A percentile compares a stretch with the other conserved stretches of the same genome.
These are phyloP conservation scores for Lignosus rhinocerotis DNA, from an alignment of 1,284 basidiomycete genomes.

Conservation along the genomic window DNA sequence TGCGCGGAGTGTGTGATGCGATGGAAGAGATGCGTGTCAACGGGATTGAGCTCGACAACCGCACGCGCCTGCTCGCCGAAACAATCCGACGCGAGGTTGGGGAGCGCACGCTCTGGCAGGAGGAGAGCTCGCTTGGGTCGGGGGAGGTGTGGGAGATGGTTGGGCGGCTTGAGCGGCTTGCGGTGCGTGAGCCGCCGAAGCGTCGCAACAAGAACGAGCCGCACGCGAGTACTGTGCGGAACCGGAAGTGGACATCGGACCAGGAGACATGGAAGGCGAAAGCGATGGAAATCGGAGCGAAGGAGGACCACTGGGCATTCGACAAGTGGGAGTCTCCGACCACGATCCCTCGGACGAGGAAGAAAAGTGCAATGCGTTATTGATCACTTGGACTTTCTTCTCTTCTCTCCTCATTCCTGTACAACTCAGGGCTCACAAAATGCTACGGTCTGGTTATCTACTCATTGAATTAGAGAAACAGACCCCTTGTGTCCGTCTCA, in stretches of 20 bases:
- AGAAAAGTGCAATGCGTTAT: neutral
- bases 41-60: slow-evolving; percentile 64
- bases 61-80: slow-evolving; percentile 64
- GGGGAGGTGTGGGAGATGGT: slow-evolving; percentile 45
- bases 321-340: slow-evolving; percentile 17
- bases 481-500: too few species aligned
- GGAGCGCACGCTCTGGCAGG: slow-evolving; percentile 49
- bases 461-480: too few species aligned
- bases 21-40: slow-evolving; percentile 83
- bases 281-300: slow-evolving; percentile 17
- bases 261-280: slow-evolving; percentile 29
- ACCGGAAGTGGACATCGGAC: slow-evolving; percentile 18
- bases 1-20: slow-evolving; percentile 69
- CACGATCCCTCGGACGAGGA: neutral
- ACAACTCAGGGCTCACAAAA: too few species aligned
- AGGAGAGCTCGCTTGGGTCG: slow-evolving; percentile 44
- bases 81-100: slow-evolving; percentile 67
- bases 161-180: slow-evolving; percentile 40
- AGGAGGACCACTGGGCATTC: slow-evolving; percentile 26
- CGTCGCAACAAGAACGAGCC: neutral
- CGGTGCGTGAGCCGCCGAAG: slow-evolving; percentile 11
- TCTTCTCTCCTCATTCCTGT: too few species aligned
- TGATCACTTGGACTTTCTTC: neutral
- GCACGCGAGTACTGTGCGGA: neutral
- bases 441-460: too few species aligned